Conservation (phyloP, 805 yeast species). For the Candida koratica region DNA sequence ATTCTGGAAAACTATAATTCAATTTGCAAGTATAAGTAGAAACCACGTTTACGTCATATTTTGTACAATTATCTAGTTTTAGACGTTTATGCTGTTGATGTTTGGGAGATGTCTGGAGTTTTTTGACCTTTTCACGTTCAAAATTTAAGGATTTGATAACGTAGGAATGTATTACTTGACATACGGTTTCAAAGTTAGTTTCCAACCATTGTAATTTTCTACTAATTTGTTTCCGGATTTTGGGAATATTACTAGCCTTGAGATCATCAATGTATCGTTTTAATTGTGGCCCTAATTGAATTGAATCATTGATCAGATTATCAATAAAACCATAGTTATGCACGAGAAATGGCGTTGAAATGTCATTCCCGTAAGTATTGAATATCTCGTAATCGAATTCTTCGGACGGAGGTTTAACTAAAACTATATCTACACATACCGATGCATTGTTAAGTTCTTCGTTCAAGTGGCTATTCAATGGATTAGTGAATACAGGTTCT, state of each 20-base stretch:
- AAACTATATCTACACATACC: constrained; percentile 67
- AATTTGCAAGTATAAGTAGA: too few species aligned
- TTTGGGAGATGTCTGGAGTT: too few species aligned
- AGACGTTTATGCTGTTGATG: too few species aligned
- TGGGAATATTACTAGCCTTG: constrained; percentile 23
- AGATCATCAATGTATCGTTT: constrained; percentile 16
- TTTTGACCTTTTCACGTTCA: too few species aligned
- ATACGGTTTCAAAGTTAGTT: constrained; percentile 35
- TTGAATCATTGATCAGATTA: constrained; percentile 45
- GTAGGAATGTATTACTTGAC: constrained; percentile 18
- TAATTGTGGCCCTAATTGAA: constrained; percentile 39
- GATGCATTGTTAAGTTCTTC: constrained; percentile 30
- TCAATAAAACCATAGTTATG: constrained; percentile 77
- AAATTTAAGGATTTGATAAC: neutral
- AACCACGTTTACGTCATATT: too few species aligned
- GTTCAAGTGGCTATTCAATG: constrained; percentile 19
- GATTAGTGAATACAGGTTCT: neutral
- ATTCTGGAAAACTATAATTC: too few species aligned
- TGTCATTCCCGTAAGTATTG: constrained; percentile 75
- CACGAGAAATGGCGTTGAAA: constrained; percentile 60
- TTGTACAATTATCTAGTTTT: too few species aligned
- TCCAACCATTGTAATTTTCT: constrained; percentile 49
- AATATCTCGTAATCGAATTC: constrained; percentile 56
- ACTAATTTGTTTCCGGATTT: constrained; percentile 22
- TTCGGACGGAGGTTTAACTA: constrained; percentile 39